Base-by-base conservation (phyloP, 805 yeast species). In the Candida orba region DNA sequence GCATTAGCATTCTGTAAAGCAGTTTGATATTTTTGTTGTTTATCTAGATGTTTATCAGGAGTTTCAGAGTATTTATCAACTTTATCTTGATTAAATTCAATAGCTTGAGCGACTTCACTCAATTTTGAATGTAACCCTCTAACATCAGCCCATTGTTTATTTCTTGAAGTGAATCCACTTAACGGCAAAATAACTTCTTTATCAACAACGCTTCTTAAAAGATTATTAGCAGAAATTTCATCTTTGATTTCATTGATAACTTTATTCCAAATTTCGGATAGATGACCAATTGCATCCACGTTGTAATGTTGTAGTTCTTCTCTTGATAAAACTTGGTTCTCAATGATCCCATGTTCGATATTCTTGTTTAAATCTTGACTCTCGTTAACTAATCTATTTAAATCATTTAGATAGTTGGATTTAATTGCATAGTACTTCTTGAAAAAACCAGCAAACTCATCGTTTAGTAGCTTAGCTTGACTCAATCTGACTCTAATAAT, bases 381-480 rank as follows among this genome's bases (percentile, higher is more conserved):
- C 14, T 43, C 37, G n/a, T 41, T 44, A 12, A 57, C 55, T 27
- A 58, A 47, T 22, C 34, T 46, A 27, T 44, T 43, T 39, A 58
- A 45, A 30, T 57, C 53, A 22, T 40, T 39, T 8, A 56, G 41
- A 39, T 58, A 57, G 18, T 44, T 43, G 1, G 56, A 45, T 42
- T 57, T 57, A 37, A 58, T 53, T 15, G 46, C 39, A 33, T 58
- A 49, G 45, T 58, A 58, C 25, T 74, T 78, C 34, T 75, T 71
- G 44, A 84, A 68, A 71, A 86, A 75, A 35, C 68, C 71, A 33
- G 84, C 78, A 49, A 85, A 69, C 40, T 76, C 80, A 45, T 73
- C 75, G 54, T 82, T 82, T 40, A 79, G 64, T 37, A 69, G 54
- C 52, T 74, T 73, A 37, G 80, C 77, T 51, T 74, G 76, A 30